A percentile compares a stretch with the other conserved stretches of the same genome.
phyloP scores from a whole-genome alignment of 208 protist species.

The Trichomonas vaginalis region DNA sequence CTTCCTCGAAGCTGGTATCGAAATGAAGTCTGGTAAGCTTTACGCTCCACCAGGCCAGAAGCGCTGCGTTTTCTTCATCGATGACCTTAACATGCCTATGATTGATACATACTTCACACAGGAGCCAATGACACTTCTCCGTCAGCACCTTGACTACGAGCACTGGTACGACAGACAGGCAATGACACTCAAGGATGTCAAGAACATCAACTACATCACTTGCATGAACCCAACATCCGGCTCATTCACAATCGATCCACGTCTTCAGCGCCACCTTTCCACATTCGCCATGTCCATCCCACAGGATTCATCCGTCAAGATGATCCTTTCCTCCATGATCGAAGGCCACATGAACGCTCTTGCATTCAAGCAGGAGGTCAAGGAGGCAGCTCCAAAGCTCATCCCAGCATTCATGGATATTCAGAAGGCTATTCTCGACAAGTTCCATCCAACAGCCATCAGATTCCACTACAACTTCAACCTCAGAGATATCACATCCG shows the following conservation, averaged over 20 bases:
- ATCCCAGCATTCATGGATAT: constrained; percentile 46
- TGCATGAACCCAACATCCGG: constrained; percentile 92
- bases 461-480: constrained; percentile 98
- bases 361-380: constrained; percentile 32
- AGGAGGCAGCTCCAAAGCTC: constrained; percentile 30
- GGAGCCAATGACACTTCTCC: constrained; percentile 76
- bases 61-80: constrained; percentile 85
- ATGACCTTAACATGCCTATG: constrained; percentile 93
- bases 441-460: constrained; percentile 84
- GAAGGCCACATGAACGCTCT: constrained; percentile 55
- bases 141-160: constrained; percentile 86
- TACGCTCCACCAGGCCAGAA: constrained; percentile 80
- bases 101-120: constrained; percentile 93
- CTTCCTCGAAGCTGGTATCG: constrained; percentile 79
- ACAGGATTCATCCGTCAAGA: constrained; percentile 57
- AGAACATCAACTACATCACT: constrained; percentile 74
- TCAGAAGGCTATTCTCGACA: constrained; percentile 48
- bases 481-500: constrained; percentile 83
- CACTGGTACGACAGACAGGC: constrained; percentile 90
- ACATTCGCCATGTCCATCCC: constrained; percentile 83
- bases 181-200: constrained; percentile 66
- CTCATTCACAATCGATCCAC: constrained; percentile 82
- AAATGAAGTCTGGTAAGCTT: constrained; percentile 78
- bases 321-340: constrained; percentile 79
- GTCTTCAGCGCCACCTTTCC: constrained; percentile 79